These are phyloP conservation scores for Blastobotrys buckinghamii DNA, from an alignment of 1,139 yeast species.

Conservation along the genomic window DNA sequence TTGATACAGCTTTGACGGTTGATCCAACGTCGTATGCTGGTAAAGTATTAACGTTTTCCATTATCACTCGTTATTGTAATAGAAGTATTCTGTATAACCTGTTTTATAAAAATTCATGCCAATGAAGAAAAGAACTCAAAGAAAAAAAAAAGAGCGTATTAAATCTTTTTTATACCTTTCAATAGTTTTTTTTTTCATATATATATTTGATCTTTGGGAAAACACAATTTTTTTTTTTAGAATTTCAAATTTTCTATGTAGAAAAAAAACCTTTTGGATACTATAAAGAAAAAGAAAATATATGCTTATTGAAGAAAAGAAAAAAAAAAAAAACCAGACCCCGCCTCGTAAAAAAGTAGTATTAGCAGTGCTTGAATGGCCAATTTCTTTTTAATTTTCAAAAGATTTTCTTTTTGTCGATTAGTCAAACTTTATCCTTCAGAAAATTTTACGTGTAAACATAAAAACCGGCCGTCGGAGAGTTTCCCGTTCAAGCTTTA, in stretches of 20 bases:
- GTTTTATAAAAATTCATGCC: not conserved
- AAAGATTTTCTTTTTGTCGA: too few species aligned
- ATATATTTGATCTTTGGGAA: not conserved
- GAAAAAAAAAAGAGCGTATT: not conserved
- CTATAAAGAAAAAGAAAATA: not conserved
- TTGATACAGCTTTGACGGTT: not conserved
- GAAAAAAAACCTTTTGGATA: too few species aligned
- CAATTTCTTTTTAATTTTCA: too few species aligned
- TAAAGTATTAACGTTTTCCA: not conserved
- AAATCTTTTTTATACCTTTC: not conserved
- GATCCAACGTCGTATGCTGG: conserved; percentile 7
- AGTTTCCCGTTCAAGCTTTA: too few species aligned
- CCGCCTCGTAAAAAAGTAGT: too few species aligned
- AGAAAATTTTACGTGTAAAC: too few species aligned
- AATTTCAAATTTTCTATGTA: not conserved
- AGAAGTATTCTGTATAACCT: not conserved
- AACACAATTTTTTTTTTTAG: not conserved
- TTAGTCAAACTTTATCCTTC: too few species aligned
- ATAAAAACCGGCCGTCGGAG: too few species aligned
- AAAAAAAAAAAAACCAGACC: too few species aligned
- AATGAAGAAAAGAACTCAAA: not conserved
- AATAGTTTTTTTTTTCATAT: not conserved
- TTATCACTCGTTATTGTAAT: not conserved
- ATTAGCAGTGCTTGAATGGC: too few species aligned
- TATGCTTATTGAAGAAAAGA: not conserved